Percentiles rank a stretch among this genome's conserved stretches.
Evolutionary conservation across 768 basidiomycete genomes (phyloP).

Genomic region (Leucocoprinus birnbaumii): DNA sequence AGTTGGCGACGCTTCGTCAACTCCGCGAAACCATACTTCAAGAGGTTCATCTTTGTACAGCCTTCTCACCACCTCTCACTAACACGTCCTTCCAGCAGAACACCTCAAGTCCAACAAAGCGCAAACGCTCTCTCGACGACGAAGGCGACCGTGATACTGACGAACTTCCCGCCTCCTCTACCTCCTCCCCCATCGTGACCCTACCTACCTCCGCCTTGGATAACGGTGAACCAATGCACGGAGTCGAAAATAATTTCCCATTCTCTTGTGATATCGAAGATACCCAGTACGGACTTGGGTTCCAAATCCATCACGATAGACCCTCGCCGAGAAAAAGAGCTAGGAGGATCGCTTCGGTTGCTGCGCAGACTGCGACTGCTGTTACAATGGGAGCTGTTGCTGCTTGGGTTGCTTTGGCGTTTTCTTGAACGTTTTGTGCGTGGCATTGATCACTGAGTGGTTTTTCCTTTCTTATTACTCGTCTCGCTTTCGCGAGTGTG

Average conservation of each 20-base stretch:
- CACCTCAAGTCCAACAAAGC: slow-evolving; percentile 35
- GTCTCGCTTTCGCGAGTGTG: too few species aligned
- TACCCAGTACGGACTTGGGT: neutral
- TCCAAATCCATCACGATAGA: slow-evolving; percentile 17
- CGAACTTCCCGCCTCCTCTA: too few species aligned
- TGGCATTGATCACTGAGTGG: too few species aligned
- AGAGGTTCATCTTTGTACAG: slow-evolving; percentile 26
- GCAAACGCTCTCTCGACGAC: slow-evolving; percentile 43
- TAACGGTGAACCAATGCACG: neutral
- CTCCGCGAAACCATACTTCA: slow-evolving; percentile 3
- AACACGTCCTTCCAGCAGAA: neutral
- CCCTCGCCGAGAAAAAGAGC: slow-evolving; percentile 42
- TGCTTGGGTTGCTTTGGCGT: slow-evolving; percentile 74
- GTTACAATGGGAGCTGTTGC: slow-evolving; percentile 67
- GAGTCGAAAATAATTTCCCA: too few species aligned
- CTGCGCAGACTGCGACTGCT: slow-evolving; percentile 59
- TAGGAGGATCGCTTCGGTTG: slow-evolving; percentile 37
- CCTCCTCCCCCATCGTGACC: neutral
- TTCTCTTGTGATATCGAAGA: too few species aligned
- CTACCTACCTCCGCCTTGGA: neutral
- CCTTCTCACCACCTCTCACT: neutral
- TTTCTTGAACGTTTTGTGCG: slow-evolving; percentile 34
- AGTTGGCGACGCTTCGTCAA: slow-evolving; percentile 37
- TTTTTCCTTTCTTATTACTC: too few species aligned
- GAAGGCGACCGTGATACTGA: neutral